Base-by-base conservation (phyloP, 2,329 filamentous ascomycete species). In the Nothopassalora personata region DNA sequence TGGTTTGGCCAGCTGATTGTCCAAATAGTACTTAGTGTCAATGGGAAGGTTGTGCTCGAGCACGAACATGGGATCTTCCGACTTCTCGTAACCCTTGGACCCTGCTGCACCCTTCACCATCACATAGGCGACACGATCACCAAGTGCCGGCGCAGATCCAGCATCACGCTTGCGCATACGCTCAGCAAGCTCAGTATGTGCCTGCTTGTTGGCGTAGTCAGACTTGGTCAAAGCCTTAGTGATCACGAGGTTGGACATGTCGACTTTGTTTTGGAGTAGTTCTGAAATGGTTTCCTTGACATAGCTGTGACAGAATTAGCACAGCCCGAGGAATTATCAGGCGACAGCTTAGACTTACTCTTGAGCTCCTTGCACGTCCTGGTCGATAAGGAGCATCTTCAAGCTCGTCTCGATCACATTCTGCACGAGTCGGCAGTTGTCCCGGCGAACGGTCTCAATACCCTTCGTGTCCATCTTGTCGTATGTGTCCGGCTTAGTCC, bases 401-500 rank as follows among this genome's bases (percentile, higher is more conserved):
- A 99, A 77, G 23, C 96, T 93, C 57, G 94, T 97, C 75, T 99
- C 94, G 69, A 99, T 97, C 60, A 97, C 94, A 3, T 89, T 97
- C 75, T 97, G 93, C 15, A 97, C 94, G 60, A 99, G 79, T 54
- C 94, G 81, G 72, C 94, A 99, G 72, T 99, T 99, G 74, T 99
- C 94, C 81, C 94, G 83, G 66, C 94, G 88, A 50, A 99, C 95
- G 3, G 94, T 99, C 76, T 99, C 94, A 66, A 99, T 97, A 81
- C 94, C 94, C 75, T 99, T 99, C 60, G 91, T 97, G 75, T 99
- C 94, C 95, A 99, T 99, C 81, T 97, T 99, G 82, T 99, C 95
- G 74, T 89, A 94, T 75, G 96, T 97, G 46, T 93, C 84, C 0
- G 93, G 85, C 66, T 89, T 94, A 5, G 94, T 99, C 92, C 92